Evolutionary conservation across 768 basidiomycete species (phyloP).

Genomic region (Boletus vermiculosoides): DNA sequence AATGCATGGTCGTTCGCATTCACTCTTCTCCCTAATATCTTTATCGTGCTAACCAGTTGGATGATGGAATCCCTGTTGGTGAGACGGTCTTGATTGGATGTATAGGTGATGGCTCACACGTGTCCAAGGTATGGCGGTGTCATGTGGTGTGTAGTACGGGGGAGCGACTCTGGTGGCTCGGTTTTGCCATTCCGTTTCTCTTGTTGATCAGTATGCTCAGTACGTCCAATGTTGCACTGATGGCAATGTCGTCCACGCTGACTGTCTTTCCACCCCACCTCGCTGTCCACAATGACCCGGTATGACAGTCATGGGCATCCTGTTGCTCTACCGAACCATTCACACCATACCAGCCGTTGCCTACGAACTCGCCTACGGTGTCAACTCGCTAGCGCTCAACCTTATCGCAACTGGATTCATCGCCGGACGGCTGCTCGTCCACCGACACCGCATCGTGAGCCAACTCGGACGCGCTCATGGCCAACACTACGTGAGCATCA

Average conservation of each 20-base stretch:
- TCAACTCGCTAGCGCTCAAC: conserved; percentile 29
- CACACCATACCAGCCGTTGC: background rate
- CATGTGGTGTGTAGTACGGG: conserved; percentile 45
- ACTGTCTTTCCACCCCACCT: background rate
- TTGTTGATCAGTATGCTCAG: conserved; percentile 42
- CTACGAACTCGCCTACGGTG: conserved; percentile 25
- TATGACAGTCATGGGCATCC: background rate
- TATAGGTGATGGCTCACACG: background rate
- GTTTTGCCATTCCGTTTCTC: conserved; percentile 36
- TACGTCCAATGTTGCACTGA: conserved; percentile 19
- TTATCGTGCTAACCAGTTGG: conserved; percentile 8
- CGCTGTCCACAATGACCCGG: background rate
- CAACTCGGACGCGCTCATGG: conserved; percentile 37
- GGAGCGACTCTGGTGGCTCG: conserved; percentile 30
- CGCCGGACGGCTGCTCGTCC: conserved; percentile 25
- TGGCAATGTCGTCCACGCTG: background rate
- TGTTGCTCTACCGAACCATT: conserved; percentile 29
- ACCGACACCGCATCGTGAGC: conserved; percentile 21
- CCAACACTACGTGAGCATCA: conserved; percentile 37
- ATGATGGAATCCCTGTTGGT: conserved; percentile 9
- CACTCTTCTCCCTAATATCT: background rate
- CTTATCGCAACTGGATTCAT: conserved; percentile 30
- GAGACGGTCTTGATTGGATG: background rate
- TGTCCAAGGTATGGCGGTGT: conserved; percentile 43
- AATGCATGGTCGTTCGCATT: conserved; percentile 7